phyloP scores from a whole-genome alignment of 306 rosid genomes.

The Cucurbita pepo region DNA sequence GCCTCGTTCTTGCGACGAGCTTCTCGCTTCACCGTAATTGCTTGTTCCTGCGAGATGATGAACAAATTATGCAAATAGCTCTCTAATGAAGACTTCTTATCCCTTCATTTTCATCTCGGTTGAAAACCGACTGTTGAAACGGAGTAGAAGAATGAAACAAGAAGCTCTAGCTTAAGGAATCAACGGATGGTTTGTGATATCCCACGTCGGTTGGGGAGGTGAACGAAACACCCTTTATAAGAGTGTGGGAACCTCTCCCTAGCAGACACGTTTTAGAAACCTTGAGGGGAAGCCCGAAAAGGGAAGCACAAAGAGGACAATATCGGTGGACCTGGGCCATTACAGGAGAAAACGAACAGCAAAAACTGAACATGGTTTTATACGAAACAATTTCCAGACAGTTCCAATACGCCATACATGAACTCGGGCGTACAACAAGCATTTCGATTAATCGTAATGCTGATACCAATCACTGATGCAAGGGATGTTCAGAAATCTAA shows the following conservation, averaged over 20 bases:
- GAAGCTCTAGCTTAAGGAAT: not conserved
- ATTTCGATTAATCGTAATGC: not conserved
- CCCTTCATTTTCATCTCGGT: not conserved
- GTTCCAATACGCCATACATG: not conserved
- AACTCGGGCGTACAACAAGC: not conserved
- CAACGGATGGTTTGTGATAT: not conserved
- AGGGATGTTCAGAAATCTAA: not conserved
- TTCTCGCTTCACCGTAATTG: conserved; percentile 44
- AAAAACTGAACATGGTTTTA: not conserved
- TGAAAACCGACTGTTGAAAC: not conserved
- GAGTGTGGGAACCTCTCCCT: too few relatives aligned
- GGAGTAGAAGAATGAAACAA: not conserved
- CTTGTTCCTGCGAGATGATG: conserved; percentile 39
- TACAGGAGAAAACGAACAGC: not conserved
- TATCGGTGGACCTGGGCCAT: too few relatives aligned
- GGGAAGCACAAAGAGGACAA: too few relatives aligned
- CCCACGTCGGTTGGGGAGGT: too few relatives aligned
- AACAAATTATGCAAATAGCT: not conserved
- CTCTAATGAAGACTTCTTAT: not conserved
- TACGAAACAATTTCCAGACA: not conserved
- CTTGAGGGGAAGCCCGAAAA: too few relatives aligned
- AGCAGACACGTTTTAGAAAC: too few relatives aligned
- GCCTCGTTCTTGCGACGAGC: conserved; percentile 41
- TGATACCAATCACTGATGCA: not conserved
- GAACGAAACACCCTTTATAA: too few relatives aligned